Evolutionary conservation across 441 rosid species (phyloP).

Genomic region (Syzygium malaccense): DNA sequence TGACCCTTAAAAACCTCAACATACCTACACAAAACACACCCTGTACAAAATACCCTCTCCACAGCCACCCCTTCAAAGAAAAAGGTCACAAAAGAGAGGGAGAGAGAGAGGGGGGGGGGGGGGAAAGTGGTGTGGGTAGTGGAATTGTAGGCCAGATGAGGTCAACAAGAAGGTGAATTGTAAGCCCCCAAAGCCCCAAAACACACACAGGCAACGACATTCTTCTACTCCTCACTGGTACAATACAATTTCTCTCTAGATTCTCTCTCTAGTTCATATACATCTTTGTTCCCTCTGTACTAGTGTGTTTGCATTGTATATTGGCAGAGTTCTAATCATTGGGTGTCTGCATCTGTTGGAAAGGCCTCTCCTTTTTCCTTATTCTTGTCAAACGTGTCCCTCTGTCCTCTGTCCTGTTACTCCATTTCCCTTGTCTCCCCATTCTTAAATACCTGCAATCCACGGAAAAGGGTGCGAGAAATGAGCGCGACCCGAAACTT

Average conservation of each 20-base stretch:
- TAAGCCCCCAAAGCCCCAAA: background rate
- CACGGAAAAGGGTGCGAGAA: background rate
- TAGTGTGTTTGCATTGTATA: background rate
- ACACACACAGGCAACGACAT: background rate
- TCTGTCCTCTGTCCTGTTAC: background rate
- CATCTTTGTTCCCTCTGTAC: background rate
- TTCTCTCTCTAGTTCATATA: background rate
- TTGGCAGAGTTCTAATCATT: background rate
- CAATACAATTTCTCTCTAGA: background rate
- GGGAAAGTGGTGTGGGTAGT: background rate
- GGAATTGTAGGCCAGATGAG: background rate
- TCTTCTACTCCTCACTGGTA: background rate
- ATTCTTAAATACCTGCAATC: background rate
- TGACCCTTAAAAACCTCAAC: conserved; percentile 19
- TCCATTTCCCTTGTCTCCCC: background rate
- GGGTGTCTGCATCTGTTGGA: background rate
- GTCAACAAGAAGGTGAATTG: background rate
- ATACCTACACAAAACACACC: background rate
- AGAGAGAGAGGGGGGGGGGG: background rate
- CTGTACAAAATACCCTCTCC: background rate
- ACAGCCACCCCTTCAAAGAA: background rate
- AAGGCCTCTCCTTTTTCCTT: background rate
- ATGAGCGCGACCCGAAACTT: background rate
- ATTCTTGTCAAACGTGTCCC: background rate
- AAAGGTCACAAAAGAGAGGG: background rate